Evolutionary conservation across 164 flowering plant genomes (phyloP).

Genomic region (Liriodendron chinense): DNA sequence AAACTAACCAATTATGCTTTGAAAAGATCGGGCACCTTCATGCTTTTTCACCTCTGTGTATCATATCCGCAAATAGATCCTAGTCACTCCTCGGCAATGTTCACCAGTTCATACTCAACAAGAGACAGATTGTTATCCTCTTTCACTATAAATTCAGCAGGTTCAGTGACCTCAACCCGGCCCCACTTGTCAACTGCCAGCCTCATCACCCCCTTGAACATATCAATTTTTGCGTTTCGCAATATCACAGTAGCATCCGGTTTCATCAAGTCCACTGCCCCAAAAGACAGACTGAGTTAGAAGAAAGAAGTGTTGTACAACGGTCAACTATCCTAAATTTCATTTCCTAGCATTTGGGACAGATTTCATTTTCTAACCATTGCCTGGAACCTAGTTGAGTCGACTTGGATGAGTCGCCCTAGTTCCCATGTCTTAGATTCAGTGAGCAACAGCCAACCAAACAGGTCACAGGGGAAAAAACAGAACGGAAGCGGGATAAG

Average conservation of each 20-base stretch:
- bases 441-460: too few species aligned
- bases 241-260: conserved; percentile 36
- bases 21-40: neutral
- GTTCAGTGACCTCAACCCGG: conserved; percentile 30
- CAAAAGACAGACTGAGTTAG: neutral
- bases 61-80: neutral
- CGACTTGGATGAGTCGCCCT: too few species aligned
- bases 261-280: conserved; percentile 45
- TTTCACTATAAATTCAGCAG: neutral
- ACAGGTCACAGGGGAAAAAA: too few species aligned
- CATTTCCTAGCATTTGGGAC: too few species aligned
- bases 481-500: too few species aligned
- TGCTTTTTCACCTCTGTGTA: conserved; percentile 1
- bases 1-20: conserved; percentile 5
- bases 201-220: conserved; percentile 52
- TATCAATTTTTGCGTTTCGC: conserved; percentile 49
- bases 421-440: too few species aligned
- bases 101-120: conserved; percentile 48
- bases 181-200: conserved; percentile 52
- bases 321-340: too few species aligned
- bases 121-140: conserved; percentile 38
- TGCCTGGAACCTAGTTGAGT: too few species aligned
- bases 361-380: too few species aligned
- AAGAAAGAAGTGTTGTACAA: neutral
- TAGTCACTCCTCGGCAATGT: conserved; percentile 28